Conservation (phyloP, 306 rosid genomes). For the Prinsepia uniflora region DNA sequence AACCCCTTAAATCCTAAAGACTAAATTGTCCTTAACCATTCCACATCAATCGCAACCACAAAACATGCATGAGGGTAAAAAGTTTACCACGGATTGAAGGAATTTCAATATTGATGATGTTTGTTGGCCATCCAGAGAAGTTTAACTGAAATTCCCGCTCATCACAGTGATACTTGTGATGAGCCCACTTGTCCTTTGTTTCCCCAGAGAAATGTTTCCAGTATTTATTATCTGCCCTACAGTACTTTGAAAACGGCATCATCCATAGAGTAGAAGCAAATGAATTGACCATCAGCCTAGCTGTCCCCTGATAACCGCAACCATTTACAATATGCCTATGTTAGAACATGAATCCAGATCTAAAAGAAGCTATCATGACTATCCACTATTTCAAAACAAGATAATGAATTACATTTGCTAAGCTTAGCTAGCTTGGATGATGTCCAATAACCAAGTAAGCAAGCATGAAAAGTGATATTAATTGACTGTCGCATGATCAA, state of each 20-base stretch:
- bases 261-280: conserved; percentile 92
- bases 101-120: conserved; percentile 80
- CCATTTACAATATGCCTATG: conserved; percentile 31
- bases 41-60: background rate
- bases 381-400: conserved; percentile 19
- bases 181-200: conserved; percentile 27
- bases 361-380: background rate
- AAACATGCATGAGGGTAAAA: conserved; percentile 24
- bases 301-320: conserved; percentile 87
- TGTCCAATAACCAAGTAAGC: background rate
- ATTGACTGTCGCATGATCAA: background rate
- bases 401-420: conserved; percentile 8
- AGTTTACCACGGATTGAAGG: conserved; percentile 66
- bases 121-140: conserved; percentile 93
- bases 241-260: conserved; percentile 93
- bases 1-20: too few species aligned
- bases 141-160: conserved; percentile 54
- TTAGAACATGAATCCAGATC: conserved; percentile 29
- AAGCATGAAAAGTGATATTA: background rate
- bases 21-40: too few species aligned
- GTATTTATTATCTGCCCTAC: conserved; percentile 63
- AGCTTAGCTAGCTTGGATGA: background rate
- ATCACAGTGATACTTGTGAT: conserved; percentile 64
- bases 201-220: conserved; percentile 61
- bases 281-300: conserved; percentile 86